Conservation (phyloP, 2,329 filamentous ascomycete genomes). For the Alternaria atra region DNA sequence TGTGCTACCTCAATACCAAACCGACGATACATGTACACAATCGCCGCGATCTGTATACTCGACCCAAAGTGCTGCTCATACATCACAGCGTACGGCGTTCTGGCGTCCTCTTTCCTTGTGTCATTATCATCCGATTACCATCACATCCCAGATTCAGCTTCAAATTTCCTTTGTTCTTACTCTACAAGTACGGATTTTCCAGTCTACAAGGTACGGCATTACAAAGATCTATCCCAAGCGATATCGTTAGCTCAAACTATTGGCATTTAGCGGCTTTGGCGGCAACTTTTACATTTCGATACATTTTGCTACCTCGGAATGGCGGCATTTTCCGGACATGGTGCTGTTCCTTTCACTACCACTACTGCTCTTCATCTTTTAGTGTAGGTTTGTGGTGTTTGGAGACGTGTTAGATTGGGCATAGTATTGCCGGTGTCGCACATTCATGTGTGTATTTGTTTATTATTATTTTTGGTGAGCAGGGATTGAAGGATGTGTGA, state of each 20-base stretch:
- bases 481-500: not conserved
- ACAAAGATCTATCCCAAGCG: slow-evolving; percentile 6
- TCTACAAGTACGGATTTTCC: not conserved
- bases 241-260: slow-evolving; percentile 8
- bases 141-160: not conserved
- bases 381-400: not conserved
- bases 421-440: not conserved
- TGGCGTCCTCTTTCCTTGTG: slow-evolving; percentile 13
- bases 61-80: slow-evolving; percentile 6
- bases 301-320: not conserved
- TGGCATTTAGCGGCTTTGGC: slow-evolving; percentile 12
- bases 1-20: slow-evolving; percentile 14
- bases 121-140: not conserved
- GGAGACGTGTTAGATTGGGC: not conserved
- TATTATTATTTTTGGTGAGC: not conserved
- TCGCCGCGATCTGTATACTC: not conserved
- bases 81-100: slow-evolving; percentile 14
- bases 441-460: not conserved
- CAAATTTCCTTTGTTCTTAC: slow-evolving; percentile 14
- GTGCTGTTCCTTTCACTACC: not conserved
- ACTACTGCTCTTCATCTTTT: not conserved
- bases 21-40: not conserved
- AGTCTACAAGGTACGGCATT: not conserved
- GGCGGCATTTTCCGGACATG: not conserved
- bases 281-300: not conserved